Evolutionary conservation across 129 eudicot genomes (phyloP).

Genomic region (Centella asiatica): DNA sequence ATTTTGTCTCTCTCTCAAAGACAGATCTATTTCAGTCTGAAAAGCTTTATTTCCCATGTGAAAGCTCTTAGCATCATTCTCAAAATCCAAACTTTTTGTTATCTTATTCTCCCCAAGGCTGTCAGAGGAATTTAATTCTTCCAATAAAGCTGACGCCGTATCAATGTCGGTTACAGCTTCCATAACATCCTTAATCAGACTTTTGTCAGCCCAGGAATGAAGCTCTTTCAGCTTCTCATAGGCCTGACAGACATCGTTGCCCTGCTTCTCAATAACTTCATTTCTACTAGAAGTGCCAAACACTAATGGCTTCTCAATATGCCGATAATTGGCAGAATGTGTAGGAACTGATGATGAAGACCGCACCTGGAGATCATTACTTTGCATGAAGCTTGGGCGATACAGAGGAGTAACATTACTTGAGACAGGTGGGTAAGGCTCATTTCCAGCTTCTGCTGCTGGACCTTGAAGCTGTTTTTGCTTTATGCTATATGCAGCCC

Average conservation of each 20-base stretch:
- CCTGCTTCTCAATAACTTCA: slow-evolving; percentile 8
- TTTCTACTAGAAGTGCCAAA: slow-evolving; percentile 15
- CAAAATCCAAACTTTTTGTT: slow-evolving; percentile 7
- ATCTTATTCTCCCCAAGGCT: slow-evolving; percentile 25
- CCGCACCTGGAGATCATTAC: slow-evolving; percentile 20
- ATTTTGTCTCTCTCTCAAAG: slow-evolving; percentile 15
- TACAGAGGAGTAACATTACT: slow-evolving; percentile 20
- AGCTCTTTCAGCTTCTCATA: slow-evolving; percentile 40
- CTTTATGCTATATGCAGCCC: slow-evolving; percentile 83
- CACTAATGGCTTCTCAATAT: slow-evolving; percentile 1
- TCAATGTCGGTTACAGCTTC: slow-evolving; percentile 54
- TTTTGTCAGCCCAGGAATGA: slow-evolving; percentile 72
- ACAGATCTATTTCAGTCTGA: slow-evolving; percentile 3
- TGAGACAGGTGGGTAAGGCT: slow-evolving; percentile 57
- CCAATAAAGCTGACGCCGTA: slow-evolving; percentile 44
- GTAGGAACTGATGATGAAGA: slow-evolving; percentile 52
- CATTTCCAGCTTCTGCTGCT: slow-evolving; percentile 20
- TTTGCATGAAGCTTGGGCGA: slow-evolving; percentile 14
- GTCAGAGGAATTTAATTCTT: slow-evolving; percentile 40
- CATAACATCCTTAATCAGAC: slow-evolving; percentile 63
- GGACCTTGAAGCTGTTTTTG: slow-evolving; percentile 32
- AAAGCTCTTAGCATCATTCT: slow-evolving; percentile 15
- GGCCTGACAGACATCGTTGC: slow-evolving; percentile 2
- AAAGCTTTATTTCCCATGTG: neutral
- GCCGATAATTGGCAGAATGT: slow-evolving; percentile 29